phyloP scores from a whole-genome alignment of 208 protist genomes.

The Porcisia hertigi region DNA sequence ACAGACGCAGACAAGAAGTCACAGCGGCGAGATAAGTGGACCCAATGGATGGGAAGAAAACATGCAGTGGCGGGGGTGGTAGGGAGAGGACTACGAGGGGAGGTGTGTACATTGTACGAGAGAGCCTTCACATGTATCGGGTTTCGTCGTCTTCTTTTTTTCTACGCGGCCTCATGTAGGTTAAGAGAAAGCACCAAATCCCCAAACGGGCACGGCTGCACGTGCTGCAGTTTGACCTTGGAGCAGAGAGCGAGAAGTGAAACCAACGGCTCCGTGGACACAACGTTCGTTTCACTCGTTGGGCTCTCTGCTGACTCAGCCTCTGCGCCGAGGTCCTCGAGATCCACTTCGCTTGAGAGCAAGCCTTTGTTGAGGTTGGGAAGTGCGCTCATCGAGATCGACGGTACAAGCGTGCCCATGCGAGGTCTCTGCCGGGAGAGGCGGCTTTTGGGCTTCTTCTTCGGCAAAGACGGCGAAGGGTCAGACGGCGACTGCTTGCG shows the following conservation, averaged over 20 bases:
- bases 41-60: background rate
- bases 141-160: background rate
- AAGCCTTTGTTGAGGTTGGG: slow-evolving; percentile 19
- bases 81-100: too few relatives aligned
- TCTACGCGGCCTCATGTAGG: slow-evolving; percentile 11
- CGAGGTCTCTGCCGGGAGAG: background rate
- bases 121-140: background rate
- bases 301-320: background rate
- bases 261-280: slow-evolving; percentile 25
- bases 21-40: background rate
- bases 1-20: background rate
- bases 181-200: slow-evolving; percentile 34
- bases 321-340: slow-evolving; percentile 23
- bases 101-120: too few relatives aligned
- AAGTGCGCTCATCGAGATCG: slow-evolving; percentile 19
- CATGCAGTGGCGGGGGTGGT: too few relatives aligned
- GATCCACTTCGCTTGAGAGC: slow-evolving; percentile 22
- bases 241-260: slow-evolving; percentile 30
- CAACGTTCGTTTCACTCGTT: background rate
- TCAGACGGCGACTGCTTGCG: slow-evolving; percentile 13
- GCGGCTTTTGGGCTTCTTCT: slow-evolving; percentile 1
- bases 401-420: slow-evolving; percentile 21
- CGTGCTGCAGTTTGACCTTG: slow-evolving; percentile 28
- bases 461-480: slow-evolving; percentile 2
- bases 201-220: slow-evolving; percentile 25